Percentiles rank a stretch among this genome's conserved stretches.
These are phyloP conservation scores for Nakaseomyces sp. DNA, from an alignment of 1,139 yeast genomes.

Conservation along the genomic window DNA sequence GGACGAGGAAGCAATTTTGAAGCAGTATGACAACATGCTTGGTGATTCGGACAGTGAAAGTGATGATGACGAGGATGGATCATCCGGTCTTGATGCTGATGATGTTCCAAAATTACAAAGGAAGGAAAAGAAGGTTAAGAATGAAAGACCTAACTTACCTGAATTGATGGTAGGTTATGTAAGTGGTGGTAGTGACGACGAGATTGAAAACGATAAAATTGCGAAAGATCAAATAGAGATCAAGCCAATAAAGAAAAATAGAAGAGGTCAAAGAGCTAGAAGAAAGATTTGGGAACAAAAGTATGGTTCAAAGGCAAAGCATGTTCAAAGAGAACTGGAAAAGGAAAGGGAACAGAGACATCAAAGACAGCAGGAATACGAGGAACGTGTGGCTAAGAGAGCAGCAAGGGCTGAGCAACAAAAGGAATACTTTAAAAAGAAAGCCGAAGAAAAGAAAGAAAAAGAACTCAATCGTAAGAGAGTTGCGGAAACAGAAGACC, in stretches of 20 bases:
- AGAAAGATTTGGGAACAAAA: slow-evolving; percentile 93
- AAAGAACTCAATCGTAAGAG: slow-evolving; percentile 8
- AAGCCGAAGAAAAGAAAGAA: slow-evolving; percentile 33
- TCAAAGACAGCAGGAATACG: slow-evolving; percentile 54
- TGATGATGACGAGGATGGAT: slow-evolving; percentile 27
- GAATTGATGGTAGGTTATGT: slow-evolving; percentile 67
- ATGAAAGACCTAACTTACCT: slow-evolving; percentile 44
- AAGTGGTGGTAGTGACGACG: slow-evolving; percentile 62
- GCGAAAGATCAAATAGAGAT: slow-evolving; percentile 42
- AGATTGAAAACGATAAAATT: slow-evolving; percentile 38
- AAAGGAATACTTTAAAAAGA: slow-evolving; percentile 20
- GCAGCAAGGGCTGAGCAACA: slow-evolving; percentile 42
- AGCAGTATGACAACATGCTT: slow-evolving; percentile 43
- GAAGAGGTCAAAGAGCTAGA: slow-evolving; percentile 96
- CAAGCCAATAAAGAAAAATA: slow-evolving; percentile 55
- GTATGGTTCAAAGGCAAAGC: slow-evolving; percentile 78
- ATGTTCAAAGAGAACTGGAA: slow-evolving; percentile 55
- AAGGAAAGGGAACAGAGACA: slow-evolving; percentile 48
- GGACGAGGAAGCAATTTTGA: slow-evolving; percentile 10
- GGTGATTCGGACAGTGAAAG: slow-evolving; percentile 49
- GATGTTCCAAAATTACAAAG: slow-evolving; percentile 37
- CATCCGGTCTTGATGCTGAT: slow-evolving; percentile 34
- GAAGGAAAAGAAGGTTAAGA: slow-evolving; percentile 26
- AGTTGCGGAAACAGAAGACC: slow-evolving; percentile 36
- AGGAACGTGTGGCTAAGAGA: slow-evolving; percentile 63